Conservation (phyloP, 2,329 filamentous ascomycete species). For the Aureobasidium sp. region DNA sequence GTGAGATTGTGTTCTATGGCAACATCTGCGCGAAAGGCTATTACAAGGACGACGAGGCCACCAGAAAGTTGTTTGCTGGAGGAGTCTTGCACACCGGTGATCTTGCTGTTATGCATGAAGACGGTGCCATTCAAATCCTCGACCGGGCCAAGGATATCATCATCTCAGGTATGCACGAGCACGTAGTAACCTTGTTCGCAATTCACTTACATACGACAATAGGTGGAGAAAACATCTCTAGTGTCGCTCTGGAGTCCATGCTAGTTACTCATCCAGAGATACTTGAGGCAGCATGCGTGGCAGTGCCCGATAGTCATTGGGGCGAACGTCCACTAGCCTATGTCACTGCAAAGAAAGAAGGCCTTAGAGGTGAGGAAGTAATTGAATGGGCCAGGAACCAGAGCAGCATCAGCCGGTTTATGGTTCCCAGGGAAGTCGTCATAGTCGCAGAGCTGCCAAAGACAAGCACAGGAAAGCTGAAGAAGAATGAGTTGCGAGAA, state of each 20-base stretch:
- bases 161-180: constrained; percentile 62
- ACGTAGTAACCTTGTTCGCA: not conserved
- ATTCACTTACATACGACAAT: not conserved
- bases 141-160: constrained; percentile 97
- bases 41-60: constrained; percentile 82
- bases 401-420: constrained; percentile 79
- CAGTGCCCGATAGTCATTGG: constrained; percentile 82
- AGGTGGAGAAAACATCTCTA: constrained; percentile 97
- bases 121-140: constrained; percentile 83
- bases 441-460: constrained; percentile 85
- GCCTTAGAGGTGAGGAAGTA: constrained; percentile 56
- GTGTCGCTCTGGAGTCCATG: constrained; percentile 83
- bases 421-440: constrained; percentile 66
- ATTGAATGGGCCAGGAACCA: constrained; percentile 80
- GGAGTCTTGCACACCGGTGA: constrained; percentile 86
- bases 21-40: constrained; percentile 92
- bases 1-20: constrained; percentile 77
- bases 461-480: constrained; percentile 92
- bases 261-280: constrained; percentile 80
- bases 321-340: constrained; percentile 95
- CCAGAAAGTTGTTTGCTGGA: constrained; percentile 76
- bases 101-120: constrained; percentile 84
- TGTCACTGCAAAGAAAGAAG: constrained; percentile 59
- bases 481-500: constrained; percentile 85
- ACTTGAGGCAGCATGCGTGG: constrained; percentile 85